phyloP scores from a whole-genome alignment of 2,329 filamentous ascomycete genomes.

The Aspergillus flavus region DNA sequence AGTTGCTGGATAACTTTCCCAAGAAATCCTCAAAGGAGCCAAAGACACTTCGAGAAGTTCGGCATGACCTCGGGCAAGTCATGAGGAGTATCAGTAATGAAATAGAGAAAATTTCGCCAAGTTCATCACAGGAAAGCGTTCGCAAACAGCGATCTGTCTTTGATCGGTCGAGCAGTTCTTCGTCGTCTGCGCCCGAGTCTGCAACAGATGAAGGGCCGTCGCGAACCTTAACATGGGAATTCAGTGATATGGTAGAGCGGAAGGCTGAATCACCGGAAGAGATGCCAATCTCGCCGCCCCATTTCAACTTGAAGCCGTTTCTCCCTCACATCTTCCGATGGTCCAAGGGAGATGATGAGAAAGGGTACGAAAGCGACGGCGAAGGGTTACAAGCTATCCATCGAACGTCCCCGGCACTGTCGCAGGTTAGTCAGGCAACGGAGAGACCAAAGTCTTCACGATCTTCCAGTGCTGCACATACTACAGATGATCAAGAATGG shows the following conservation, averaged over 20 bases:
- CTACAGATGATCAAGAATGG: constrained; percentile 35
- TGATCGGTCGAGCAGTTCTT: constrained; percentile 50
- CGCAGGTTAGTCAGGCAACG: constrained; percentile 34
- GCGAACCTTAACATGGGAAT: constrained; percentile 37
- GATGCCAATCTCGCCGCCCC: constrained; percentile 22
- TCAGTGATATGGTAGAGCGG: constrained; percentile 30
- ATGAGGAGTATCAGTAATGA: constrained; percentile 43
- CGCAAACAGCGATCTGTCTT: constrained; percentile 48
- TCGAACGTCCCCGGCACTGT: constrained; percentile 32
- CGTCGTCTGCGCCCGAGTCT: constrained; percentile 46
- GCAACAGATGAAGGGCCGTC: constrained; percentile 41
- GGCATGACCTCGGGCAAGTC: constrained; percentile 36
- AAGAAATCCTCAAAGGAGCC: constrained; percentile 32
- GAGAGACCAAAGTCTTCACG: constrained; percentile 29
- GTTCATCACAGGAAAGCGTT: constrained; percentile 42
- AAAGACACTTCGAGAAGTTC: constrained; percentile 37
- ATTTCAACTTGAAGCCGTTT: constrained; percentile 34
- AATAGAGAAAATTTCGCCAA: constrained; percentile 47
- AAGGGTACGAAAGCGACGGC: constrained; percentile 38
- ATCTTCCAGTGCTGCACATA: constrained; percentile 25
- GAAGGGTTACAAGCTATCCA: constrained; percentile 27
- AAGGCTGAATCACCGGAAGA: constrained; percentile 41
- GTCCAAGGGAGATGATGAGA: constrained; percentile 30
- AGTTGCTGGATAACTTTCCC: constrained; percentile 43
- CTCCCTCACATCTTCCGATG: constrained; percentile 38